Conservation (phyloP, 2,329 filamentous ascomycete genomes). For the Xylariomycetidae sp. region DNA sequence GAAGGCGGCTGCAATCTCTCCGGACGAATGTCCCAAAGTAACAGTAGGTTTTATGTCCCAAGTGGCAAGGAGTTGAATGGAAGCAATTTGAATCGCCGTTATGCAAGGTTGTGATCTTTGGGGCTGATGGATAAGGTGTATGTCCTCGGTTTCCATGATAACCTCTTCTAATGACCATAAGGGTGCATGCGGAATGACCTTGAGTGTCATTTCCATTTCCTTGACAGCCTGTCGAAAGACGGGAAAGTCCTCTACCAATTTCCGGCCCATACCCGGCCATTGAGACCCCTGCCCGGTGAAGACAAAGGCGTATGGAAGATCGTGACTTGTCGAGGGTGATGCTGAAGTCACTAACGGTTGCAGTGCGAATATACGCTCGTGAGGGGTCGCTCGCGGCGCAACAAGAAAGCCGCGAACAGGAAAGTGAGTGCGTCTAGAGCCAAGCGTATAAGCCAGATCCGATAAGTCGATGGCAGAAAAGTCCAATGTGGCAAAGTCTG, state of each 20-base stretch:
- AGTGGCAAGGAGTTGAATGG: constrained; percentile 28
- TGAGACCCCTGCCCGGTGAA: constrained; percentile 27
- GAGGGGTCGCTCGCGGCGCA: constrained; percentile 9
- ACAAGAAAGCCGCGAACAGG: constrained; percentile 3
- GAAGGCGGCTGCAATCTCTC: constrained; percentile 27
- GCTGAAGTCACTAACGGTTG: too few species aligned
- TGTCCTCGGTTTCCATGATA: neutral
- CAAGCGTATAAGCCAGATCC: constrained; percentile 14
- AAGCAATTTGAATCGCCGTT: constrained; percentile 29
- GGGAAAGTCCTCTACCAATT: constrained; percentile 9
- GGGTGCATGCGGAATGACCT: neutral
- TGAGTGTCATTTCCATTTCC: constrained; percentile 10
- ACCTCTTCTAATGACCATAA: constrained; percentile 7
- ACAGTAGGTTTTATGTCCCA: constrained; percentile 26
- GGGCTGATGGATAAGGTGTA: constrained; percentile 7
- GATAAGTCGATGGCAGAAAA: too few species aligned
- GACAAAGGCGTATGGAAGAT: constrained; percentile 4
- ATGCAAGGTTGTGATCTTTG: constrained; percentile 24
- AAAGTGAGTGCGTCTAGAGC: too few species aligned
- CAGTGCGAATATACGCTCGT: constrained; percentile 4
- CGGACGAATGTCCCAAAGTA: constrained; percentile 34
- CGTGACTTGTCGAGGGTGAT: neutral
- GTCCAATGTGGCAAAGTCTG: neutral
- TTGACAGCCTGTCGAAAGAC: constrained; percentile 6
- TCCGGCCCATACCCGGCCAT: constrained; percentile 24